These are phyloP conservation scores for Aspergillus baeticus DNA, from an alignment of 495 filamentous ascomycete species.

Conservation along the genomic window DNA sequence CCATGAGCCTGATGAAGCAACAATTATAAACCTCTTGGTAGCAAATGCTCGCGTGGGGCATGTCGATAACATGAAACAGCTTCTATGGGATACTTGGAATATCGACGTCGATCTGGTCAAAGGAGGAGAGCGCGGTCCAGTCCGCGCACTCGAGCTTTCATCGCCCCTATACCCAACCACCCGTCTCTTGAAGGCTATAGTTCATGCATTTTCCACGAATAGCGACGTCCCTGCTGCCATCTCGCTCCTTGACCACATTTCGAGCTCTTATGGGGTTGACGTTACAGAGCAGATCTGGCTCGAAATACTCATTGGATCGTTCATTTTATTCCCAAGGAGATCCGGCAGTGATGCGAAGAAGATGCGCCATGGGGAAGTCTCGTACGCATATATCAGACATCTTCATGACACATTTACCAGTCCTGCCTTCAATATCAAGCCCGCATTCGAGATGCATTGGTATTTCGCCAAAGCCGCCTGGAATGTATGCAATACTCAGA, in stretches of 20 bases:
- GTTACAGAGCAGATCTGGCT: slow-evolving; percentile 53
- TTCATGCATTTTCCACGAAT: slow-evolving; percentile 57
- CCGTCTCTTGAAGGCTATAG: slow-evolving; percentile 55
- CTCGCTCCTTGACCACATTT: slow-evolving; percentile 53
- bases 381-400: slow-evolving; percentile 34
- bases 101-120: slow-evolving; percentile 50
- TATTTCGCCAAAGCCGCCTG: slow-evolving; percentile 39
- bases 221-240: slow-evolving; percentile 55
- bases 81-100: slow-evolving; percentile 57
- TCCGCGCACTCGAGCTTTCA: slow-evolving; percentile 32
- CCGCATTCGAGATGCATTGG: slow-evolving; percentile 50
- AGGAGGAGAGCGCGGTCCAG: slow-evolving; percentile 17
- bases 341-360: slow-evolving; percentile 19
- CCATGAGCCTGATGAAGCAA: slow-evolving; percentile 51
- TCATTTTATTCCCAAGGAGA: slow-evolving; percentile 45
- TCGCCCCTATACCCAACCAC: slow-evolving; percentile 56
- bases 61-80: slow-evolving; percentile 38
- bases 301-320: slow-evolving; percentile 60
- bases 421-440: slow-evolving; percentile 55
- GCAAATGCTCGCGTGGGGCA: slow-evolving; percentile 57
- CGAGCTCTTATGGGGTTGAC: slow-evolving; percentile 50
- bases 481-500: slow-evolving; percentile 12
- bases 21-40: slow-evolving; percentile 55
- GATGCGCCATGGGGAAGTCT: slow-evolving; percentile 34
- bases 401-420: slow-evolving; percentile 56